Percentiles rank a stretch among this genome's conserved stretches.
phyloP scores from a whole-genome alignment of 108 stramenopile genomes.

The Nitzschia sp. region DNA sequence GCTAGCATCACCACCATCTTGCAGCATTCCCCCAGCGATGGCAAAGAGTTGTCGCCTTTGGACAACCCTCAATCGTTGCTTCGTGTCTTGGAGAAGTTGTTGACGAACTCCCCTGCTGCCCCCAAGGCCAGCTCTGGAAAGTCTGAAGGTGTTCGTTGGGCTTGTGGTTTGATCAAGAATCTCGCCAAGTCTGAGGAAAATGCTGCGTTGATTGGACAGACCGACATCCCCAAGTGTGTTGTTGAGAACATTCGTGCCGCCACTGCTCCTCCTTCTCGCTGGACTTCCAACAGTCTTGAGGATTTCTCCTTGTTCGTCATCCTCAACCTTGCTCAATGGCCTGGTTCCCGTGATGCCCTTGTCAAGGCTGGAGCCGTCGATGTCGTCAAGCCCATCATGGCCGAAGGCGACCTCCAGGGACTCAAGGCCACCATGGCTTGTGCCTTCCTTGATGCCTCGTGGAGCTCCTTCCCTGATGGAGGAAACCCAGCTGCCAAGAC shows the following conservation, averaged over 20 bases:
- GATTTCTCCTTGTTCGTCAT: slow-evolving; percentile 90
- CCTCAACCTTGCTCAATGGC: slow-evolving; percentile 89
- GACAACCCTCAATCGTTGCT: slow-evolving; percentile 84
- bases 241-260: slow-evolving; percentile 85
- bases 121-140: slow-evolving; percentile 91
- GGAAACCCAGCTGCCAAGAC: slow-evolving; percentile 86
- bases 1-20: slow-evolving; percentile 87
- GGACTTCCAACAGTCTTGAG: slow-evolving; percentile 90
- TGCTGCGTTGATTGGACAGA: slow-evolving; percentile 84
- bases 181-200: slow-evolving; percentile 88
- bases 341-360: slow-evolving; percentile 77
- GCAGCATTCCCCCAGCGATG: slow-evolving; percentile 80
- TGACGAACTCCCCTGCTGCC: slow-evolving; percentile 86
- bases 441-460: slow-evolving; percentile 82
- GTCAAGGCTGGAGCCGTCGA: slow-evolving; percentile 85
- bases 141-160: slow-evolving; percentile 92
- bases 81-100: slow-evolving; percentile 80
- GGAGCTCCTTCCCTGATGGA: slow-evolving; percentile 82
- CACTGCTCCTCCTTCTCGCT: slow-evolving; percentile 82
- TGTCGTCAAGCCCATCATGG: slow-evolving; percentile 90
- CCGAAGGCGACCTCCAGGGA: slow-evolving; percentile 88
- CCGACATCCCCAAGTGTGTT: slow-evolving; percentile 87
- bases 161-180: slow-evolving; percentile 93
- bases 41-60: slow-evolving; percentile 63
- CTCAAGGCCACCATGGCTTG: slow-evolving; percentile 94